Evolutionary conservation across 208 protist genomes (phyloP).

Genomic region (Trichomonas gallinae): DNA sequence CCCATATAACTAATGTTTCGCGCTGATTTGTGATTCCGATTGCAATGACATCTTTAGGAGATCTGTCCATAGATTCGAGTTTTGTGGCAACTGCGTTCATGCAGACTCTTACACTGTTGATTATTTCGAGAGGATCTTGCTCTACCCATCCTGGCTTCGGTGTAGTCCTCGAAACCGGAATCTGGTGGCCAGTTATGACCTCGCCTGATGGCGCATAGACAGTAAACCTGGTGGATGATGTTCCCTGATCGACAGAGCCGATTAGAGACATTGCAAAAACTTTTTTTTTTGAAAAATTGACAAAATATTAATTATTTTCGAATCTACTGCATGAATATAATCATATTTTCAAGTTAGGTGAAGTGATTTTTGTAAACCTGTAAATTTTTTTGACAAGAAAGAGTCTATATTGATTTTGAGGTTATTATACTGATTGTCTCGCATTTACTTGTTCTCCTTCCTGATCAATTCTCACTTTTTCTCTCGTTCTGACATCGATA

Average conservation of each 20-base stretch:
- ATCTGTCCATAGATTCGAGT: background rate
- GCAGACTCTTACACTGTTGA: constrained; percentile 48
- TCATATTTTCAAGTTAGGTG: no score
- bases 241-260: constrained; percentile 72
- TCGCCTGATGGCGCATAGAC: constrained; percentile 61
- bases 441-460: no score
- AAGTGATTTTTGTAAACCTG: no score
- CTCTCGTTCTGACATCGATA: no score
- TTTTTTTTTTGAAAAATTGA: background rate
- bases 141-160: constrained; percentile 76
- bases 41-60: background rate
- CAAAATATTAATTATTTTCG: background rate
- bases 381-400: no score
- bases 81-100: background rate
- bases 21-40: constrained; percentile 89
- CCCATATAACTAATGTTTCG: constrained; percentile 92
- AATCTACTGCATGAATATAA: no score
- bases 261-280: constrained; percentile 2
- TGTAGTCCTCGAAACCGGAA: constrained; percentile 56
- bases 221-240: constrained; percentile 72
- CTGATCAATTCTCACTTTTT: no score
- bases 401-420: no score
- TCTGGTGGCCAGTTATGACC: constrained; percentile 56
- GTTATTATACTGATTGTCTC: no score
- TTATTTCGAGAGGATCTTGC: constrained; percentile 77